Evolutionary conservation across 177 flowering plant species (phyloP).

Genomic region (Vitis hybrid): DNA sequence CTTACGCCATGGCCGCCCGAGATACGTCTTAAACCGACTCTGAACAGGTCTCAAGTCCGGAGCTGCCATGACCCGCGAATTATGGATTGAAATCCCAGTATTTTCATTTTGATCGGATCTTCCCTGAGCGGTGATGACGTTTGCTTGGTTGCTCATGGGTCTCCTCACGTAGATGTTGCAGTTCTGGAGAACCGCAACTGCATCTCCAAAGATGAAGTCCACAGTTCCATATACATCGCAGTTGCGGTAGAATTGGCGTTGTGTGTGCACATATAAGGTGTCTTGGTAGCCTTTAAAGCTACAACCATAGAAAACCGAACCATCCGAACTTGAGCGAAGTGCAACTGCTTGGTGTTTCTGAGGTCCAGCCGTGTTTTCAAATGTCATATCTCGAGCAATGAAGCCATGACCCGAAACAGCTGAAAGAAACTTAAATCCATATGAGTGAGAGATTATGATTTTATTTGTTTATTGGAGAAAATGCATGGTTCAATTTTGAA

Average conservation of each 20-base stretch:
- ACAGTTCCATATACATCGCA: constrained; percentile 40
- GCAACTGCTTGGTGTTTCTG: constrained; percentile 47
- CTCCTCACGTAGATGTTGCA: constrained; percentile 27
- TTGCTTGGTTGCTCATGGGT: constrained; percentile 23
- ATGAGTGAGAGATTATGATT: background rate
- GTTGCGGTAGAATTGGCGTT: constrained; percentile 43
- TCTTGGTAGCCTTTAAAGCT: constrained; percentile 48
- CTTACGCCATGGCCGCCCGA: constrained; percentile 38
- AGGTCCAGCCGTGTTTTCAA: constrained; percentile 47
- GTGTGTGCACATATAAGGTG: constrained; percentile 39
- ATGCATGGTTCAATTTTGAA: background rate
- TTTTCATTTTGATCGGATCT: constrained; percentile 28
- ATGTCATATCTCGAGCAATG: constrained; percentile 37
- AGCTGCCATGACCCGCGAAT: constrained; percentile 12
- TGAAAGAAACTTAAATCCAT: background rate
- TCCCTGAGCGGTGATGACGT: constrained; percentile 34
- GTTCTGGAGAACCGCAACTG: constrained; percentile 26
- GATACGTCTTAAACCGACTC: constrained; percentile 13
- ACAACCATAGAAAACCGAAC: constrained; percentile 38
- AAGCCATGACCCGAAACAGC: constrained; percentile 33
- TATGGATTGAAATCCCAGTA: constrained; percentile 33
- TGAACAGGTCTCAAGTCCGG: constrained; percentile 13
- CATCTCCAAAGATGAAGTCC: constrained; percentile 45
- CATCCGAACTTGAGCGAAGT: constrained; percentile 35
- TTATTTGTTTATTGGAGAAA: background rate